phyloP scores from a whole-genome alignment of 192 early-diverging fungal genomes.

The Globomyces pollinis-pini region DNA sequence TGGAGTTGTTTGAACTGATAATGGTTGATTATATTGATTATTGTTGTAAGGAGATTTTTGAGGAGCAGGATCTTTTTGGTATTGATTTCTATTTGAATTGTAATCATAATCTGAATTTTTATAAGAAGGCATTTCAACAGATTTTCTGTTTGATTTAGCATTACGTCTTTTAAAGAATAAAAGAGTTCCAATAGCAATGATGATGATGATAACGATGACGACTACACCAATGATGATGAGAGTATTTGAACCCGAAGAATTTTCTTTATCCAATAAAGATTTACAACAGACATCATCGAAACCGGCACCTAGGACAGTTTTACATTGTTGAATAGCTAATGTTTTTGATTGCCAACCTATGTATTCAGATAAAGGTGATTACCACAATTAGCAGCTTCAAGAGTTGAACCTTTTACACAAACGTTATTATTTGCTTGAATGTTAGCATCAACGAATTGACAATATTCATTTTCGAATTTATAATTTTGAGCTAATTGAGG shows the following conservation, averaged over 20 bases:
- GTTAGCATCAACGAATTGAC: background rate
- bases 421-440: background rate
- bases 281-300: background rate
- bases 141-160: no score
- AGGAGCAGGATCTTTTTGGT: background rate
- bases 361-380: background rate
- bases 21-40: no score
- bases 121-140: background rate
- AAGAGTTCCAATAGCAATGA: background rate
- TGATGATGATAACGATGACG: background rate
- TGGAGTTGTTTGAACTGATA: no score
- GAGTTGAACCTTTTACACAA: background rate
- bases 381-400: conserved; percentile 2
- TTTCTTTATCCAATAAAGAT: background rate
- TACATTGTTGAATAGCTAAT: background rate
- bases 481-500: conserved; percentile 5
- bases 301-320: background rate
- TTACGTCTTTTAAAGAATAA: background rate
- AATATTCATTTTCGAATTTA: conserved; percentile 1
- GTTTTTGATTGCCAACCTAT: no score
- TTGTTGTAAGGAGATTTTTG: background rate
- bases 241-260: background rate
- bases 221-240: background rate
- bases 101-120: background rate
- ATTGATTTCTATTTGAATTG: background rate